These are phyloP conservation scores for Graphilbum fragrans DNA, from an alignment of 2,329 filamentous ascomycete species.

Conservation along the genomic window DNA sequence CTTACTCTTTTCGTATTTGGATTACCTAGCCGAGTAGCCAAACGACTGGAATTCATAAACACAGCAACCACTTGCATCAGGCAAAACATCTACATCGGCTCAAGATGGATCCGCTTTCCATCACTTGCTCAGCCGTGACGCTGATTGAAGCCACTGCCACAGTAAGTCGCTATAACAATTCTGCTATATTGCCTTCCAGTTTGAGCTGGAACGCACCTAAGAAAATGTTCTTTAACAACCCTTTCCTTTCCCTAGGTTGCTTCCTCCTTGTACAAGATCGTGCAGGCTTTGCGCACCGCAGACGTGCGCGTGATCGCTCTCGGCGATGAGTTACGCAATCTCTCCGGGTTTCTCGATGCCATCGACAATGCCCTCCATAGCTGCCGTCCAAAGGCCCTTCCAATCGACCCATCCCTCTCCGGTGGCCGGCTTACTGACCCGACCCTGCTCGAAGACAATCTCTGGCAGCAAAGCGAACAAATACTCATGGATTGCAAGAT, in stretches of 20 bases:
- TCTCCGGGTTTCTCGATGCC: background rate
- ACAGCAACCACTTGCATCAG: too few relatives aligned
- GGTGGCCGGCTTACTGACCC: background rate
- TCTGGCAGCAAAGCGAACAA: constrained; percentile 1
- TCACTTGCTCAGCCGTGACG: background rate
- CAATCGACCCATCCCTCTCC: background rate
- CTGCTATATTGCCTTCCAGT: background rate
- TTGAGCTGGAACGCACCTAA: background rate
- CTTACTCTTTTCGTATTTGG: too few relatives aligned
- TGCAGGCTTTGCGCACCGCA: background rate
- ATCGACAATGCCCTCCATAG: background rate
- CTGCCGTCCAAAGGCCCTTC: background rate
- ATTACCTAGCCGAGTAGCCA: too few relatives aligned
- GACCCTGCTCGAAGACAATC: background rate
- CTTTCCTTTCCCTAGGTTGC: background rate
- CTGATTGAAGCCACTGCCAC: background rate
- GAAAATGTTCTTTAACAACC: background rate
- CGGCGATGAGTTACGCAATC: background rate
- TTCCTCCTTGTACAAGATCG: background rate
- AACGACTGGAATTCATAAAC: too few relatives aligned
- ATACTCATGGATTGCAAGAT: background rate
- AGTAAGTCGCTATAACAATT: background rate
- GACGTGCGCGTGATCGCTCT: background rate
- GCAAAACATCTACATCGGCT: too few relatives aligned
- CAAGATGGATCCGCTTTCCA: constrained; percentile 1